Conservation (phyloP, 2,329 filamentous ascomycete species). For the Neopestalotiopsis rosae region DNA sequence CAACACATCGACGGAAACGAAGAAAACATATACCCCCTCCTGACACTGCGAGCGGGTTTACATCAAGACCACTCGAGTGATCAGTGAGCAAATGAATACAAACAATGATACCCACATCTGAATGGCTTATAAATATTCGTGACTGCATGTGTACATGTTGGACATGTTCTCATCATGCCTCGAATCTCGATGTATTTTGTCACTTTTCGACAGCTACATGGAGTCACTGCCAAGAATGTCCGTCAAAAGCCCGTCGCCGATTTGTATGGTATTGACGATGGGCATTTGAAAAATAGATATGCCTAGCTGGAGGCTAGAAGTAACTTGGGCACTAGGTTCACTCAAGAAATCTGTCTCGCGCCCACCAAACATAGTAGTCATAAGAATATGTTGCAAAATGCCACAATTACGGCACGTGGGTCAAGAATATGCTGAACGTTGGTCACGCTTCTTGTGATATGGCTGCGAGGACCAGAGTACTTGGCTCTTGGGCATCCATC, state of each 20-base stretch:
- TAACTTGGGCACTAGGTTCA: too few species aligned
- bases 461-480: too few species aligned
- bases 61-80: neutral
- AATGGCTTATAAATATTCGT: neutral
- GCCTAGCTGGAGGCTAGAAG: neutral
- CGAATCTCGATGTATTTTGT: neutral
- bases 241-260: neutral
- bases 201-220: neutral
- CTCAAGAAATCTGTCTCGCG: neutral
- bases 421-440: too few species aligned
- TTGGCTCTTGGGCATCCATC: too few species aligned
- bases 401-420: too few species aligned
- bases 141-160: neutral
- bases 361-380: too few species aligned
- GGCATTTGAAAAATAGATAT: neutral
- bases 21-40: conserved; percentile 3
- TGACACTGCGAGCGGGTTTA: neutral
- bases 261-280: neutral
- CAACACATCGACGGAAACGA: neutral
- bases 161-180: neutral
- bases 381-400: too few species aligned
- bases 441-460: too few species aligned
- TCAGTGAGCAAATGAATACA: conserved; percentile 12
- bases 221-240: neutral
- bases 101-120: conserved; percentile 8